Base-by-base conservation (phyloP, 2,329 filamentous ascomycete species). In the Cytospora leucostoma region DNA sequence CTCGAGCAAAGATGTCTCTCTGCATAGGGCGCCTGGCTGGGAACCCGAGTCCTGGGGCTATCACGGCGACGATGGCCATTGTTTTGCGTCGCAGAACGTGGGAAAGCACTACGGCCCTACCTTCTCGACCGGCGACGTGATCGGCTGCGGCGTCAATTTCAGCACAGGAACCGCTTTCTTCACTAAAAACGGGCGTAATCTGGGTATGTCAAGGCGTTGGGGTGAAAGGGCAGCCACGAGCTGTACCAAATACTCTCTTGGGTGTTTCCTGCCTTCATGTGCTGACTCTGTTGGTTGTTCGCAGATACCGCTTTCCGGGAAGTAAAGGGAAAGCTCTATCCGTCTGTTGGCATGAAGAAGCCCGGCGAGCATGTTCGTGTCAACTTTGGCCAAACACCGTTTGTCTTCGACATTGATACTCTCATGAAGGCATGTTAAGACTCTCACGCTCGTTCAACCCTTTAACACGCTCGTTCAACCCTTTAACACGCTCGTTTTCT, bases 331-430 rank as follows among this genome's bases (percentile, higher is more conserved):
- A 84, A 84, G 71, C 74, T 92, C n/a, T 93, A 88, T 71, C 87
- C 87, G 21, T 79, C 82, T 0, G 78, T 90, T 32, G 87, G 87
- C n/a, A 77, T 90, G 59, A 89, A 88, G 72, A 88, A 84, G 71
- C 74, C 81, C 0, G 84, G 85, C 52, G 87, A 90, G 70, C 81
- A 85, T 68, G 73, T 90, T 63, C 76, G 80, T 65, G 84, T 81
- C 68, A 90, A 90, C 71, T 90, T 90, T 76, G 87, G 87, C 54
- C 86, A 89, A 74, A 84, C 83, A 59, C 90, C 90, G 4, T 98
- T 98, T 74, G 83, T 92, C 52, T 99, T 90, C 77, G 91, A 97
- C 74, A 98, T 99, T 69, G 92, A 97, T 75, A 84, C 85, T 65
- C 85, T 95, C 82, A 89, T 97, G 79, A 84, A 84, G 80, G 91